These are phyloP conservation scores for Pythium plurisporium DNA, from an alignment of 352 stramenopile species.

Conservation along the genomic window DNA sequence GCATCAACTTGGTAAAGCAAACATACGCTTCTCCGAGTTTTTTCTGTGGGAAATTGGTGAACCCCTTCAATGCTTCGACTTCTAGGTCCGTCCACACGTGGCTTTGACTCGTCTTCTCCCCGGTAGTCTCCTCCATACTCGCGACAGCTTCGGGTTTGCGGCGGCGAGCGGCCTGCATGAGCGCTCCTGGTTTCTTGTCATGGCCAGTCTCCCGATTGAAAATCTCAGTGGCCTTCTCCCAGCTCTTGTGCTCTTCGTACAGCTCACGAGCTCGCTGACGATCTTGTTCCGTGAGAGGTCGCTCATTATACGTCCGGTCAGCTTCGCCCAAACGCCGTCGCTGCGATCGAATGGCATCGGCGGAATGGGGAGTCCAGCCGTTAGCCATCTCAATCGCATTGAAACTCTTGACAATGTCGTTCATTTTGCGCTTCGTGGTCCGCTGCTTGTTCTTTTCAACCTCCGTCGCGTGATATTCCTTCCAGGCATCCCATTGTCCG, in stretches of 20 bases:
- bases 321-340: not conserved
- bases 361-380: not conserved
- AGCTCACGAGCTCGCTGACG: not conserved
- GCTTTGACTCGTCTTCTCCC: not conserved
- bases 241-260: not conserved
- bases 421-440: not conserved
- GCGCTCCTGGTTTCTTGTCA: not conserved
- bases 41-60: not conserved
- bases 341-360: not conserved
- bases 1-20: not conserved
- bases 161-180: not conserved
- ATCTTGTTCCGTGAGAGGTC: not conserved
- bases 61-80: not conserved
- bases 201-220: slow-evolving; percentile 1
- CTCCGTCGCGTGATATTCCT: not conserved
- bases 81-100: not conserved
- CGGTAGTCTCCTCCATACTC: not conserved
- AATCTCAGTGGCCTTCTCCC: not conserved
- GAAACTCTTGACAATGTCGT: not conserved
- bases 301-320: not conserved
- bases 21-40: not conserved
- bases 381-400: not conserved
- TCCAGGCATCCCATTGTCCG: slow-evolving; percentile 1
- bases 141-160: not conserved
- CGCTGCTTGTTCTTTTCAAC: not conserved